Conservation (phyloP, 2,329 filamentous ascomycete species). For the Dendrostoma leiphaemia region DNA sequence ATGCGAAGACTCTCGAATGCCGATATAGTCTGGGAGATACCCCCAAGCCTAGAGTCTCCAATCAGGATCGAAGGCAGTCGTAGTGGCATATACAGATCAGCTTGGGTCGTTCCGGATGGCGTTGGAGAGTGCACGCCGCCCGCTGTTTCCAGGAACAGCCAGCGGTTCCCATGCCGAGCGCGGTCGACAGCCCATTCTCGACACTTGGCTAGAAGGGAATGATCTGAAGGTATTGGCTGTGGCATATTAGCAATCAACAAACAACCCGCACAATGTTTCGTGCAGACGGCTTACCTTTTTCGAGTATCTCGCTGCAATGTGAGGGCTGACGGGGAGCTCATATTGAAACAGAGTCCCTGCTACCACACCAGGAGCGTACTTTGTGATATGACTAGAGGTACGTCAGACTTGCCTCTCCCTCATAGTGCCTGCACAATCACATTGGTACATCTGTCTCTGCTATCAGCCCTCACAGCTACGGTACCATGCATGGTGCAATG, state of each 20-base stretch:
- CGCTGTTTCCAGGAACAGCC: slow-evolving; percentile 76
- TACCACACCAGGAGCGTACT: slow-evolving; percentile 46
- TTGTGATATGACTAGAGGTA: not conserved
- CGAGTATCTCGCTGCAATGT: slow-evolving; percentile 60
- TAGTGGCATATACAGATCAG: slow-evolving; percentile 73
- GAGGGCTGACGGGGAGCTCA: slow-evolving; percentile 72
- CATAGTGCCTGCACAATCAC: not conserved
- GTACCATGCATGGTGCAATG: not conserved
- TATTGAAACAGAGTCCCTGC: slow-evolving; percentile 67
- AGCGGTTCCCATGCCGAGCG: slow-evolving; percentile 43
- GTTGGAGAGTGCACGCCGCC: slow-evolving; percentile 79
- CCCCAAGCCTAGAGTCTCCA: slow-evolving; percentile 73
- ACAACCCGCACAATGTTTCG: not conserved
- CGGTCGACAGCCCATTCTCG: slow-evolving; percentile 43
- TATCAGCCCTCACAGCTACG: too few relatives aligned
- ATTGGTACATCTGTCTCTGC: too few relatives aligned
- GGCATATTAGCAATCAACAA: not conserved
- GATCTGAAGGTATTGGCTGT: slow-evolving; percentile 50
- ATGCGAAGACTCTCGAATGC: slow-evolving; percentile 75
- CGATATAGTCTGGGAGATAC: slow-evolving; percentile 77
- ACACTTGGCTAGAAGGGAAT: slow-evolving; percentile 48
- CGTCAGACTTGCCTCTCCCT: not conserved
- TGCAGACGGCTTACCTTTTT: slow-evolving; percentile 35
- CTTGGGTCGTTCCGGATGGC: slow-evolving; percentile 74
- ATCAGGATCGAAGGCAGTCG: slow-evolving; percentile 71